These are phyloP conservation scores for Papiliotrema nemorosa DNA, from an alignment of 1,284 basidiomycete species.

Conservation along the genomic window DNA sequence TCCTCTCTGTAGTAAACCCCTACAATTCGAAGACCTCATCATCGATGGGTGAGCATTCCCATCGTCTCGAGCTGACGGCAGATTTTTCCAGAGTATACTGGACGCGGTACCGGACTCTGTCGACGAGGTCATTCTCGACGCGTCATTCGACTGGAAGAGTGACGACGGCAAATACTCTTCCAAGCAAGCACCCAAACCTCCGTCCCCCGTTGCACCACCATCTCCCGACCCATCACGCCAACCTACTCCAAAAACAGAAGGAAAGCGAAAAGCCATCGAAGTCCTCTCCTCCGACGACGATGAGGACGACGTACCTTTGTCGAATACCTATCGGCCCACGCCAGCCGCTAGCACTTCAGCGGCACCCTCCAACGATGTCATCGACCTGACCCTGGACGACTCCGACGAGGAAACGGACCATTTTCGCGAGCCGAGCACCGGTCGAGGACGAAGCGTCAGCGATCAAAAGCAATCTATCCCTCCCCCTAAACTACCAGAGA, in stretches of 20 bases:
- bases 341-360: conserved; percentile 4
- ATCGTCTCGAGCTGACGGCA: conserved; percentile 5
- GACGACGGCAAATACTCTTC: conserved; percentile 75
- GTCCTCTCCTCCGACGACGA: conserved; percentile 75
- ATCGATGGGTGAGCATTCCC: conserved; percentile 81
- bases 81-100: conserved; percentile 31
- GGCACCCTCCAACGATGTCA: conserved; percentile 11
- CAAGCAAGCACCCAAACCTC: conserved; percentile 57
- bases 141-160: conserved; percentile 94
- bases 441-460: conserved; percentile 27
- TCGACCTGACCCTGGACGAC: conserved; percentile 31
- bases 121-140: conserved; percentile 89
- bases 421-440: conserved; percentile 40
- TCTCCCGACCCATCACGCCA: background rate
- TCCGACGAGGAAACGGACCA: conserved; percentile 21
- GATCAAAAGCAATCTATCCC: conserved; percentile 14
- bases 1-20: conserved; percentile 82
- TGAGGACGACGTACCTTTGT: conserved; percentile 57
- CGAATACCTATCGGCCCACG: conserved; percentile 1
- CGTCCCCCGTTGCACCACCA: background rate
- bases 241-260: background rate
- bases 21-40: conserved; percentile 78
- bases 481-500: conserved; percentile 1
- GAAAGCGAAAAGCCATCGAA: conserved; percentile 55
- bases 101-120: conserved; percentile 60